Percentiles rank a stretch among this genome's conserved stretches.
These are phyloP conservation scores for Rutidosis leptorrhynchoides DNA, from an alignment of 129 eudicot genomes.

Conservation along the genomic window DNA sequence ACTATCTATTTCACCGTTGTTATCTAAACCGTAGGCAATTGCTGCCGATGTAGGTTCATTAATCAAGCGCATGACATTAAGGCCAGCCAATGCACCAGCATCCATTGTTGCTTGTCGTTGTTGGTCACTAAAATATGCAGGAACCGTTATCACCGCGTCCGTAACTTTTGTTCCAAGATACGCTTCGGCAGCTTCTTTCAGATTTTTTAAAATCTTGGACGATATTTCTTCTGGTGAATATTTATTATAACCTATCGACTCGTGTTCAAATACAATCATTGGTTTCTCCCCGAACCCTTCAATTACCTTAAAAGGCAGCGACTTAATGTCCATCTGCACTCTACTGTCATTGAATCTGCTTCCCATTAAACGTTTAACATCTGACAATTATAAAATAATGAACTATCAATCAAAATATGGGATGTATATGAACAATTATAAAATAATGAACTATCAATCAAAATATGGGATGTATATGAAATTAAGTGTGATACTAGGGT, in stretches of 20 bases:
- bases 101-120: constrained; percentile 25
- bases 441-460: no score
- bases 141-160: constrained; percentile 19
- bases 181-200: constrained; percentile 21
- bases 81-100: constrained; percentile 15
- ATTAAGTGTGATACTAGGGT: no score
- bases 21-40: constrained; percentile 13
- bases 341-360: constrained; percentile 3
- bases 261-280: background rate
- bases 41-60: background rate
- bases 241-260: background rate
- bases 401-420: no score
- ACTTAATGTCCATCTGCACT: constrained; percentile 13
- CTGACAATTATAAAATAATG: background rate
- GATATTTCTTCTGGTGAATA: constrained; percentile 23
- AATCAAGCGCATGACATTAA: constrained; percentile 7
- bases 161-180: constrained; percentile 18
- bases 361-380: constrained; percentile 26
- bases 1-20: background rate
- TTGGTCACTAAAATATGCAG: constrained; percentile 20
- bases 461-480: no score
- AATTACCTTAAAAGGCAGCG: constrained; percentile 21
- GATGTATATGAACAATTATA: no score
- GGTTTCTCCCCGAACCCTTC: background rate
- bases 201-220: background rate